A percentile compares a stretch with the other conserved stretches of the same genome.
Evolutionary conservation across 179 eudicot genomes (phyloP).

Genomic region (Patellifolia procumbens): DNA sequence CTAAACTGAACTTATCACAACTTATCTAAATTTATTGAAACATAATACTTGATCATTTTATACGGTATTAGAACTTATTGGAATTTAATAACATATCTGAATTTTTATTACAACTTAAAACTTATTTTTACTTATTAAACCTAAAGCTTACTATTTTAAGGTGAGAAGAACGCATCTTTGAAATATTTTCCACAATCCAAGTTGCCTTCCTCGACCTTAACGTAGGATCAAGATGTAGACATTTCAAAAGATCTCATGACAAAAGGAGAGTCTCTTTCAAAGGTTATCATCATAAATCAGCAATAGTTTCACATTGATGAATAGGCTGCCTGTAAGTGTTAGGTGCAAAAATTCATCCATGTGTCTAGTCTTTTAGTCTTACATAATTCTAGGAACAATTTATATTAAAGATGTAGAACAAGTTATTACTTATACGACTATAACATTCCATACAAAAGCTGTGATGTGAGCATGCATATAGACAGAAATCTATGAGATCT

Average conservation of each 20-base stretch:
- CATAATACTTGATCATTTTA: no score
- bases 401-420: slow-evolving; percentile 9
- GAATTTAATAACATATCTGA: no score
- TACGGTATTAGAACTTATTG: no score
- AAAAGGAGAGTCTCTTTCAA: slow-evolving; percentile 1
- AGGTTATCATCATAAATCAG: neutral
- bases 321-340: neutral
- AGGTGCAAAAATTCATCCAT: neutral
- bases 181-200: neutral
- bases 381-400: neutral
- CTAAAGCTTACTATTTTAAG: no score
- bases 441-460: slow-evolving; percentile 4
- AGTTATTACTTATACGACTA: neutral
- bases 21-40: no score
- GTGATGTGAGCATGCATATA: slow-evolving; percentile 3
- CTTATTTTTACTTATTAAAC: no score
- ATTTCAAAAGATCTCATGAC: neutral
- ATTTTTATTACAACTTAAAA: no score
- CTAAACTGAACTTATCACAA: no score
- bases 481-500: neutral
- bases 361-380: neutral
- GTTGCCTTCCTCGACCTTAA: neutral
- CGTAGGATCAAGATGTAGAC: neutral
- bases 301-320: neutral
- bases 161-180: neutral